Conservation (phyloP, 305 asterid genomes). For the Stenogyne calaminthoides region DNA sequence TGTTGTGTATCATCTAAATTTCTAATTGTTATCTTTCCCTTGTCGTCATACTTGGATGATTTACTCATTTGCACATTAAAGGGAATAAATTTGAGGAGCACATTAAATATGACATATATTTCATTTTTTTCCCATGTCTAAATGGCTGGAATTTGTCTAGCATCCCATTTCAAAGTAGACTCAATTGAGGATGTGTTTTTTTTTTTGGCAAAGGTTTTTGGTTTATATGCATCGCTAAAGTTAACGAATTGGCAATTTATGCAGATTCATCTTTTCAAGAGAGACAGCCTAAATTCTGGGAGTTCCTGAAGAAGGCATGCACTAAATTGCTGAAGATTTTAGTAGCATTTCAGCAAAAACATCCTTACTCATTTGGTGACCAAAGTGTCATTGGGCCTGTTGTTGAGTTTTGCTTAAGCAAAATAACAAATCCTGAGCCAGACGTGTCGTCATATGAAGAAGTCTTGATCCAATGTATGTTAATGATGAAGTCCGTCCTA, state of each 20-base stretch:
- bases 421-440: conserved; percentile 87
- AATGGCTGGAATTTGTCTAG: conserved; percentile 18
- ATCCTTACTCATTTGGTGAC: conserved; percentile 97
- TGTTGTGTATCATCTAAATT: conserved; percentile 20
- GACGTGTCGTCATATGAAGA: conserved; percentile 66
- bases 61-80: conserved; percentile 6
- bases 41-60: conserved; percentile 5
- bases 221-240: conserved; percentile 28
- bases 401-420: conserved; percentile 80
- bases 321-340: conserved; percentile 83
- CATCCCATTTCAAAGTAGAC: conserved; percentile 22
- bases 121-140: conserved; percentile 9
- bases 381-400: conserved; percentile 73
- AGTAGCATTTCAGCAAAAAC: conserved; percentile 75
- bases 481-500: conserved; percentile 80
- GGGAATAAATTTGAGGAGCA: conserved; percentile 2
- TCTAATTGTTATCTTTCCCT: conserved; percentile 3
- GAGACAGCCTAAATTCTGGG: conserved; percentile 74
- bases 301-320: conserved; percentile 78
- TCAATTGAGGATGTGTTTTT: conserved; percentile 16
- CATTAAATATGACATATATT: neutral
- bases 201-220: conserved; percentile 21
- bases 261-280: conserved; percentile 85
- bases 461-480: conserved; percentile 87
- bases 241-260: conserved; percentile 40